phyloP scores from a whole-genome alignment of 371 early-diverging fungal genomes.

The Apophysomyces trapeziformis region DNA sequence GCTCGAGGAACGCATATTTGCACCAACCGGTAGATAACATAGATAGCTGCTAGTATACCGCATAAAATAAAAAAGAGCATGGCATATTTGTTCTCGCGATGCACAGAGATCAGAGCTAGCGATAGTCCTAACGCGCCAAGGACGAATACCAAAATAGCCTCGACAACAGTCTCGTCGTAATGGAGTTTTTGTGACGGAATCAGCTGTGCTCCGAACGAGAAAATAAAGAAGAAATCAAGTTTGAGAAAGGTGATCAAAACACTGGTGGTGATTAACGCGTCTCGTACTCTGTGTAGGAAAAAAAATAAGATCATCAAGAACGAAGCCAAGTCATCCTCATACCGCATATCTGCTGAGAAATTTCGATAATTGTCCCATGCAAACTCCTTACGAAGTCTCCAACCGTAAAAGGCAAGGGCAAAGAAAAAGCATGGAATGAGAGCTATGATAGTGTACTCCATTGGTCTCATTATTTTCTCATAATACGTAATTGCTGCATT shows the following conservation, averaged over 20 bases:
- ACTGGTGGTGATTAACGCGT: constrained; percentile 45
- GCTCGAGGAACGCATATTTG: constrained; percentile 29
- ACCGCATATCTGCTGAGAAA: constrained; percentile 57
- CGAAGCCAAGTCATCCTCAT: not conserved
- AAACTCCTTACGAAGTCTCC: constrained; percentile 51
- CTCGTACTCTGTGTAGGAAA: constrained; percentile 33
- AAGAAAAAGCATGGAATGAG: constrained; percentile 52
- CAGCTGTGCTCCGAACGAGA: constrained; percentile 54
- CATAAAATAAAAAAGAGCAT: constrained; percentile 30
- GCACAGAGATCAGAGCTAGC: constrained; percentile 39
- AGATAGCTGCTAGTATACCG: constrained; percentile 28
- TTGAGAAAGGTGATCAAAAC: constrained; percentile 48
- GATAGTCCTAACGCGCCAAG: constrained; percentile 38
- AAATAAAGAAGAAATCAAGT: constrained; percentile 54
- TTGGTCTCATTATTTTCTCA: constrained; percentile 41
- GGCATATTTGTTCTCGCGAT: constrained; percentile 42
- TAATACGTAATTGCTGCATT: constrained; percentile 36
- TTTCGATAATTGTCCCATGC: constrained; percentile 60
- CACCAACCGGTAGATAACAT: constrained; percentile 44
- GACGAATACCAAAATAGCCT: constrained; percentile 48
- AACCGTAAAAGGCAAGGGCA: constrained; percentile 41
- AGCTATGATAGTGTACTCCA: constrained; percentile 56
- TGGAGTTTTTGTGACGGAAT: constrained; percentile 49
- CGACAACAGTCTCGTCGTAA: constrained; percentile 41
- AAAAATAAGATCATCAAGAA: not conserved